Evolutionary conservation across 1,139 yeast species (phyloP), one percentile per base, ranked within the genome.

Genomic region (Nakaseomyces uthaithaninus): DNA sequence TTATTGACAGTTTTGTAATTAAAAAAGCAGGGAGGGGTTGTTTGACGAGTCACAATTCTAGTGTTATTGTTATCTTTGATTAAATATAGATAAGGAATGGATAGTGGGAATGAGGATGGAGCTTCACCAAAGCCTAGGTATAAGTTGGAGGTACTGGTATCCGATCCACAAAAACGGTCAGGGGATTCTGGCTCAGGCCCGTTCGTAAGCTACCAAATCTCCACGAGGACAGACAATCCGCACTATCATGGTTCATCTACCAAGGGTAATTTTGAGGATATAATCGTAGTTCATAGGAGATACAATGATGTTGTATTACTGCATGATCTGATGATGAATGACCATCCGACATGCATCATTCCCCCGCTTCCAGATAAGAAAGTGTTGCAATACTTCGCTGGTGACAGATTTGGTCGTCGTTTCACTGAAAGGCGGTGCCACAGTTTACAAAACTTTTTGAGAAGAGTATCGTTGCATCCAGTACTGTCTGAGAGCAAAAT

Each of bases 291-390:
- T 2, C 74, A 94, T 44, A 71, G 95, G 50, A 71, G 95, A 41
- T 85, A 82, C 59, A 81, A 86, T 8, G 95, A 86, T 61, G 86
- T 91, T 62, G 73, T 81, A 43, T 77, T 80, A 49, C 69, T 91
- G 33, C 84, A 81, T 59, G 83, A 80, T 46, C 77, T 86, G 45
- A 67, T 91, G 41, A 60, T 69, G 37, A 79, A 75, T 52, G 96
- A 87, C 57, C 84, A 71, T 55, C 95, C 96, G 0, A 83, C 93
- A 2, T 71, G 83, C 43, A 76, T 91, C 27, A 77, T 91, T 0
- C 98, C 98, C 1, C 97, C 98, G 9, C 68, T 91, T 42, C 98
- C 98, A 0, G 94, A 93, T 46, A 89, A 87, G 63, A 85, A 83
- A 67, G 76, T 94, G 46, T 69, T 89, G 52, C 95, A 91, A 60